phyloP scores from a whole-genome alignment of 345 rosid genomes.

The Acer campestre region DNA sequence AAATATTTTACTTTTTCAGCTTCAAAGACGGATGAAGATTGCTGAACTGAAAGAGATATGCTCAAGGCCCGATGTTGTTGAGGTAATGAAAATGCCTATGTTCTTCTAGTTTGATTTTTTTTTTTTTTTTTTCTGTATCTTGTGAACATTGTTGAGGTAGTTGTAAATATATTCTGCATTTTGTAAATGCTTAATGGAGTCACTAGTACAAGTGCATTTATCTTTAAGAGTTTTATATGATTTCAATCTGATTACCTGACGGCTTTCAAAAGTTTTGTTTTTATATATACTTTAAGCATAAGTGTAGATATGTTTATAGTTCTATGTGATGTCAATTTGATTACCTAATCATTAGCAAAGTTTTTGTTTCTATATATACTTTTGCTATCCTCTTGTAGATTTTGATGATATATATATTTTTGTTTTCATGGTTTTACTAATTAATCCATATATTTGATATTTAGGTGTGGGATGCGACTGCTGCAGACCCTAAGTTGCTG shows the following conservation, averaged over 20 bases:
- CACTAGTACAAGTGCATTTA: background rate
- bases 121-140: background rate
- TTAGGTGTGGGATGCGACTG: slow-evolving; percentile 99
- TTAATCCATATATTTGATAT: slow-evolving; percentile 18
- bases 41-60: slow-evolving; percentile 92
- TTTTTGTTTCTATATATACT: background rate
- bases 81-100: slow-evolving; percentile 48
- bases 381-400: background rate
- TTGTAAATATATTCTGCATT: background rate
- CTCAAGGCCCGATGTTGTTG: slow-evolving; percentile 98
- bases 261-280: background rate
- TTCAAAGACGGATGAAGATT: slow-evolving; percentile 89
- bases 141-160: background rate
- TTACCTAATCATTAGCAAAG: too few relatives aligned
- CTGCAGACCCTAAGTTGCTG: slow-evolving; percentile 95
- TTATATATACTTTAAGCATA: background rate
- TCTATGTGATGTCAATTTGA: background rate
- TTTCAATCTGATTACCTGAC: background rate
- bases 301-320: background rate
- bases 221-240: background rate
- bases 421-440: background rate
- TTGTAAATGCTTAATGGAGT: background rate
- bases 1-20: slow-evolving; percentile 45
- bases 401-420: background rate
- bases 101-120: background rate